Evolutionary conservation across 2,329 filamentous ascomycete species (phyloP).

Genomic region (Fusarium sp.): DNA sequence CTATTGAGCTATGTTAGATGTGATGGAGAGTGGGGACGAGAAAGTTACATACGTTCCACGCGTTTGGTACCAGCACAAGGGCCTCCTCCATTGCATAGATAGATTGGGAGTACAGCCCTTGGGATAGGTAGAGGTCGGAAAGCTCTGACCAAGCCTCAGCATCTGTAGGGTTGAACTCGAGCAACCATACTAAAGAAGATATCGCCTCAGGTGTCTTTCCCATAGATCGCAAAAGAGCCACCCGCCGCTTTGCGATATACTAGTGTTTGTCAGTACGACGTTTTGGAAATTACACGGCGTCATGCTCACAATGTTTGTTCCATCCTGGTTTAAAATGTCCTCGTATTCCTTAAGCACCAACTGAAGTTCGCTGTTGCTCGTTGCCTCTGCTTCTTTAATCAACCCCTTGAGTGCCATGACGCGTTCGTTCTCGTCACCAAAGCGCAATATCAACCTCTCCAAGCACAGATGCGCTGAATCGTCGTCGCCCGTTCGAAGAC

Average conservation of each 20-base stretch:
- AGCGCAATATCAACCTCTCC: constrained; percentile 80
- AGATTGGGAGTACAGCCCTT: constrained; percentile 84
- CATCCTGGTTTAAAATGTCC: constrained; percentile 77
- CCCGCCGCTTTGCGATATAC: constrained; percentile 87
- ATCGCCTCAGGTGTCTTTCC: constrained; percentile 80
- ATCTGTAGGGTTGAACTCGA: constrained; percentile 90
- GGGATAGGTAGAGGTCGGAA: constrained; percentile 84
- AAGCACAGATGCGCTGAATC: constrained; percentile 81
- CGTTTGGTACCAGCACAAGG: constrained; percentile 85
- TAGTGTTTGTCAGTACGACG: constrained; percentile 55
- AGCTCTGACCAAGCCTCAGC: constrained; percentile 94
- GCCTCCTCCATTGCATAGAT: constrained; percentile 93
- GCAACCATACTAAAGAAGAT: constrained; percentile 76
- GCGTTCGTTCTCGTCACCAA: constrained; percentile 86
- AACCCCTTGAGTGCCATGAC: constrained; percentile 86
- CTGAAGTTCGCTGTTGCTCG: constrained; percentile 73
- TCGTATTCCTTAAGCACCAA: constrained; percentile 83
- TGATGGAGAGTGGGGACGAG: constrained; percentile 6
- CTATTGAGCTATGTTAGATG: constrained; percentile 59
- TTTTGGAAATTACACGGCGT: neutral
- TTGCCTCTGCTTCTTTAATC: constrained; percentile 84
- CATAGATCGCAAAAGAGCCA: constrained; percentile 82
- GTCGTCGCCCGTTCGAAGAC: constrained; percentile 87
- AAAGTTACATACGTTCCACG: constrained; percentile 83
- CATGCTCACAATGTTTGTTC: constrained; percentile 79